A percentile compares a stretch with the other conserved stretches of the same genome.
These are phyloP conservation scores for Bruguiera gymnorhiza DNA, from an alignment of 345 rosid genomes.

Conservation along the genomic window DNA sequence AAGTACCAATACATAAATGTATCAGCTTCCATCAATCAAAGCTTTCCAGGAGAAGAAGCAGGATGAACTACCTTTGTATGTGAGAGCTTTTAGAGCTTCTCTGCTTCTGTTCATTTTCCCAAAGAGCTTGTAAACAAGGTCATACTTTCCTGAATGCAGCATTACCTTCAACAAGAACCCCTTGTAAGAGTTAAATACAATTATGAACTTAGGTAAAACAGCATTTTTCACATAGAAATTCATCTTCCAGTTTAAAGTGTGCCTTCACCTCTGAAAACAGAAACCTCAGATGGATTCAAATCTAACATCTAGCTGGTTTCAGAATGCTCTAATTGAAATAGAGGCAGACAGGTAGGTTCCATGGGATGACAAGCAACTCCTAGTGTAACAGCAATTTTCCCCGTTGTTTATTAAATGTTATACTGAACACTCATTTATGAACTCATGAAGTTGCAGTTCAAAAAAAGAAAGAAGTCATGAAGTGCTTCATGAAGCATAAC, in stretches of 20 bases:
- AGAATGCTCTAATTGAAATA: too few relatives aligned
- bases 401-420: too few relatives aligned
- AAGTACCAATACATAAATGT: constrained; percentile 17
- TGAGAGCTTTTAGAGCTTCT: constrained; percentile 63
- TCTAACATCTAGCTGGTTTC: neutral
- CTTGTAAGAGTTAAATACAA: constrained; percentile 52
- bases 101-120: constrained; percentile 76
- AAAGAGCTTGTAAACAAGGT: constrained; percentile 63
- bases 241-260: constrained; percentile 5
- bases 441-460: too few relatives aligned
- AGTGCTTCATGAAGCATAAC: too few relatives aligned
- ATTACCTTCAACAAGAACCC: constrained; percentile 72
- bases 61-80: constrained; percentile 60
- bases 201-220: constrained; percentile 19
- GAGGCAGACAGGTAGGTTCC: too few relatives aligned
- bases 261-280: neutral
- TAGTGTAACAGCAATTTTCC: too few relatives aligned
- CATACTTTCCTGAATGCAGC: constrained; percentile 83
- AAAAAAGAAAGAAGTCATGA: too few relatives aligned
- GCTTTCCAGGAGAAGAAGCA: constrained; percentile 7
- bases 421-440: too few relatives aligned
- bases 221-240: constrained; percentile 11
- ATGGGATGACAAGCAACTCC: too few relatives aligned
- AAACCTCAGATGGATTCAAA: neutral
- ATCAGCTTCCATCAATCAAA: constrained; percentile 13